These are phyloP conservation scores for Leishmania guyanensis DNA, from an alignment of 208 protist species.

Conservation along the genomic window DNA sequence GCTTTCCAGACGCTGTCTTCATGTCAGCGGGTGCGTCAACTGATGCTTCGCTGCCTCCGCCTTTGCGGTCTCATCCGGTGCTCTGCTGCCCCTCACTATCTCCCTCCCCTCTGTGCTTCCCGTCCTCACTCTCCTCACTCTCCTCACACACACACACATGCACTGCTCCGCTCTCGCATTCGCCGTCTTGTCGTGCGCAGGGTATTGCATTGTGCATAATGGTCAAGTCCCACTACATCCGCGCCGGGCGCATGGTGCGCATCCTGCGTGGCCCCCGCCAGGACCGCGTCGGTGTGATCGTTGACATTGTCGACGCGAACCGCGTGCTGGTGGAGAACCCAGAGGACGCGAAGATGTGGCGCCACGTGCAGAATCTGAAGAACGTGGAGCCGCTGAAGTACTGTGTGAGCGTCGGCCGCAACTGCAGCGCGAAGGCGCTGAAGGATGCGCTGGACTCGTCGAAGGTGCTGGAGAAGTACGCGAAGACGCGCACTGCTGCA, in stretches of 20 bases:
- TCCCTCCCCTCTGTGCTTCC: not conserved
- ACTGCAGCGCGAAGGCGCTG: constrained; percentile 77
- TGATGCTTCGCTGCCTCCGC: not conserved
- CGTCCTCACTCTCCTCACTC: not conserved
- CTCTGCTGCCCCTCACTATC: not conserved
- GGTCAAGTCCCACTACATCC: constrained; percentile 71
- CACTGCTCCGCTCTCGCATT: not conserved
- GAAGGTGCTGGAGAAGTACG: constrained; percentile 88
- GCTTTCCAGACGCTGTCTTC: not conserved
- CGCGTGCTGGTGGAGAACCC: constrained; percentile 91
- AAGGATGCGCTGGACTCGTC: constrained; percentile 68
- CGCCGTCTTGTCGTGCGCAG: constrained; percentile 7
- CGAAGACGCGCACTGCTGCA: constrained; percentile 74
- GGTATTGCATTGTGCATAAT: constrained; percentile 47
- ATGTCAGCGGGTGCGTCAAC: not conserved
- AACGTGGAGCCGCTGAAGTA: constrained; percentile 89
- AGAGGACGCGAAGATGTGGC: constrained; percentile 89
- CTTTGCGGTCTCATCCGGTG: not conserved
- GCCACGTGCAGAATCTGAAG: constrained; percentile 90
- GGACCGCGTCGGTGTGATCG: constrained; percentile 74
- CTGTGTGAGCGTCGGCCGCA: constrained; percentile 57
- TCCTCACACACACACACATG: not conserved
- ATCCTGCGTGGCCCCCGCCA: constrained; percentile 61
- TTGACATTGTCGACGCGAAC: constrained; percentile 91
- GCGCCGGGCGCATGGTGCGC: constrained; percentile 58